phyloP scores from a whole-genome alignment of 331 rosid genomes.

The Dryas integrifolia region DNA sequence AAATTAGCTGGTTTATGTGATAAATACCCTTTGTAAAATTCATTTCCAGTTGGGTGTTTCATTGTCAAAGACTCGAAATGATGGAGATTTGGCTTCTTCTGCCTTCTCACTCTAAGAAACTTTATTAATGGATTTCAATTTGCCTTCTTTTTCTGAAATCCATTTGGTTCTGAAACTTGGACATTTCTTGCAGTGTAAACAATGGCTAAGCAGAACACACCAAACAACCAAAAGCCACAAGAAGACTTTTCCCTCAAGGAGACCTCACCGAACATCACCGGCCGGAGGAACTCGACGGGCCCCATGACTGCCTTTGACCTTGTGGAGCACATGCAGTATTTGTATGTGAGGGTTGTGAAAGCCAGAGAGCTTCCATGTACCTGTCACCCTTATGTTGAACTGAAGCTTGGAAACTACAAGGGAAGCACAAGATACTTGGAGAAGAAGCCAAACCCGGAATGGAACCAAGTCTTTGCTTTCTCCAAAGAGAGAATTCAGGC shows the following conservation, averaged over 20 bases:
- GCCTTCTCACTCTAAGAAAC: too few species aligned
- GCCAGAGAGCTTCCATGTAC: conserved; percentile 30
- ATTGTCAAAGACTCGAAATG: too few species aligned
- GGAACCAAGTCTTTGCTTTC: conserved; percentile 35
- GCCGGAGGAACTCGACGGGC: conserved; percentile 34
- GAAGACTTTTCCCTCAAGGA: conserved; percentile 47
- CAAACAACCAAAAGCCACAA: not conserved
- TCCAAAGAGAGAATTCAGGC: conserved; percentile 37
- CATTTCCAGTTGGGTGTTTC: too few species aligned
- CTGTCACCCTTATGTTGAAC: conserved; percentile 37
- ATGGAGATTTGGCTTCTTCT: too few species aligned
- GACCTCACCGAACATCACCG: conserved; percentile 44
- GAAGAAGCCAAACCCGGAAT: conserved; percentile 29
- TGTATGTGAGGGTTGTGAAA: conserved; percentile 38
- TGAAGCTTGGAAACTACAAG: conserved; percentile 36
- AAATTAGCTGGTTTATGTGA: too few species aligned
- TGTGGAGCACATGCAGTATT: conserved; percentile 45
- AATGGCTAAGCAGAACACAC: conserved; percentile 30
- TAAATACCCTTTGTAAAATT: too few species aligned
- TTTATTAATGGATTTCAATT: not conserved
- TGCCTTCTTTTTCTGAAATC: not conserved
- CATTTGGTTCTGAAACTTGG: not conserved
- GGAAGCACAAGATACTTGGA: conserved; percentile 26
- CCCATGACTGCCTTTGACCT: conserved; percentile 40
- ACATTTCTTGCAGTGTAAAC: conserved; percentile 18